These are phyloP conservation scores for Parmelia sp. DNA, from an alignment of 495 filamentous ascomycete species.

Conservation along the genomic window DNA sequence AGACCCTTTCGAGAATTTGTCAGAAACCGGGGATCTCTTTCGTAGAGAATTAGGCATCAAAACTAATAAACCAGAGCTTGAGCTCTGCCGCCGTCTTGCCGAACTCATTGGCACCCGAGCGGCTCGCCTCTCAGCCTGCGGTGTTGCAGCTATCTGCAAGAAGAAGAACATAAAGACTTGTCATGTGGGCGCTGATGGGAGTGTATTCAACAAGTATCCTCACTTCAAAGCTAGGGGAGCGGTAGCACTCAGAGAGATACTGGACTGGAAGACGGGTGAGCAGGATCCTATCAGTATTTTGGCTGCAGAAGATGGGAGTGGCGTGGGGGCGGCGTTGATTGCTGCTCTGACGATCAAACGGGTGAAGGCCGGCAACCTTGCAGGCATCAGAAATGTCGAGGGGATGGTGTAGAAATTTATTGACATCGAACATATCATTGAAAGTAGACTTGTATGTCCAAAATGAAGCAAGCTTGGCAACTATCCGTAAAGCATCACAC, in stretches of 20 bases:
- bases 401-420: slow-evolving; percentile 24
- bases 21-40: slow-evolving; percentile 77
- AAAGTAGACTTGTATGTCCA: neutral
- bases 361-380: slow-evolving; percentile 68
- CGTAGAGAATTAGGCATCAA: slow-evolving; percentile 62
- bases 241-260: slow-evolving; percentile 81
- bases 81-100: slow-evolving; percentile 77
- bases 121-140: slow-evolving; percentile 86
- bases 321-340: slow-evolving; percentile 94
- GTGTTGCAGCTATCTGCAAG: slow-evolving; percentile 88
- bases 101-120: slow-evolving; percentile 93
- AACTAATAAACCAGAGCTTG: slow-evolving; percentile 66
- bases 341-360: slow-evolving; percentile 88
- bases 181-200: slow-evolving; percentile 93
- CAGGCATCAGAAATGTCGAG: slow-evolving; percentile 70
- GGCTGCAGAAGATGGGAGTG: slow-evolving; percentile 87
- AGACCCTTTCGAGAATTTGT: slow-evolving; percentile 90
- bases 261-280: slow-evolving; percentile 76
- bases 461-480: neutral
- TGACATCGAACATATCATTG: neutral
- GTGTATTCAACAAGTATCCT: slow-evolving; percentile 97
- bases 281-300: slow-evolving; percentile 80
- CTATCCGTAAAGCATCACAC: too few relatives aligned
- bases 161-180: slow-evolving; percentile 85
- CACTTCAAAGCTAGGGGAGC: slow-evolving; percentile 92